Percentiles rank a stretch among this genome's conserved stretches.
Conservation (phyloP, 2,329 filamentous ascomycete species). For the Grosmannia huntii region DNA sequence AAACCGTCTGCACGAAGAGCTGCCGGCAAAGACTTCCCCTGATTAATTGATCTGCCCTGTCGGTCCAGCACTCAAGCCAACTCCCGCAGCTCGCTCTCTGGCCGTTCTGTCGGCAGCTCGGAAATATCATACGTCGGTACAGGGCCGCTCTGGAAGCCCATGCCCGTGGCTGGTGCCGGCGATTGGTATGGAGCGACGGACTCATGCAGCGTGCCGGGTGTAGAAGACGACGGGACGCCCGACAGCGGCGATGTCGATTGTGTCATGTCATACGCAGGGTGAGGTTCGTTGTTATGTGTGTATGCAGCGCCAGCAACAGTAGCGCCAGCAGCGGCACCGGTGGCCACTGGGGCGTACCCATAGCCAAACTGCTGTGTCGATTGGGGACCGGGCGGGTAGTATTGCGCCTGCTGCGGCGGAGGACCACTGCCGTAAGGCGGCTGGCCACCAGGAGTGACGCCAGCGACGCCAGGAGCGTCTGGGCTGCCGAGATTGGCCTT, state of each 20-base stretch:
- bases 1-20: too few relatives aligned
- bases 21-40: background rate
- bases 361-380: background rate
- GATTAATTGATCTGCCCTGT: background rate
- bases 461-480: background rate
- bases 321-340: background rate
- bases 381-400: slow-evolving; percentile 2
- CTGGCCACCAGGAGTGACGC: background rate
- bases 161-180: slow-evolving; percentile 5
- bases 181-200: background rate
- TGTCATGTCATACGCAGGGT: background rate
- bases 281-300: background rate
- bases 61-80: slow-evolving; percentile 13
- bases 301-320: background rate
- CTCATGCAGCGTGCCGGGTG: background rate
- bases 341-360: background rate
- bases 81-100: slow-evolving; percentile 20
- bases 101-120: slow-evolving; percentile 19
- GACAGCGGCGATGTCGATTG: background rate
- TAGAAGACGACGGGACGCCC: background rate
- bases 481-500: background rate
- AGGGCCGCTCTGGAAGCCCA: slow-evolving; percentile 12
- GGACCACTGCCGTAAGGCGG: background rate
- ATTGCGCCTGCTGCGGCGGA: slow-evolving; percentile 2
- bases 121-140: slow-evolving; percentile 12